Base-by-base conservation (phyloP, 83 land plant genomes). In the Thuja plicata region DNA sequence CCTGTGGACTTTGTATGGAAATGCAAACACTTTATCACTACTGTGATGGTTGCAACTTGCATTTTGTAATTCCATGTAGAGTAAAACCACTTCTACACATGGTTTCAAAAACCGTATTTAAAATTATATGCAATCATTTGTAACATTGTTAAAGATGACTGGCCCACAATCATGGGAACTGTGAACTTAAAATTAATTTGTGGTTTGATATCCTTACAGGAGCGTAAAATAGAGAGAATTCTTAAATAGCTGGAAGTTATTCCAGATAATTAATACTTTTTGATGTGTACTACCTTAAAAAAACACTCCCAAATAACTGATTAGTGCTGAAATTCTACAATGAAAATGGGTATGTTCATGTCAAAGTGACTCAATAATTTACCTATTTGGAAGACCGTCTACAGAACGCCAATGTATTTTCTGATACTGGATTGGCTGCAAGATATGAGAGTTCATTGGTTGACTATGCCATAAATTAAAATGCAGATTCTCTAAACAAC, bases 331-430 rank as follows among this genome's bases (percentile, higher is more conserved):
- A 13, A 79, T 17, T 38, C 38, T 40, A 79, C 8, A 0, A 79
- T 79, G 41, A 38, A 79, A 38, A 38, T 38, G 5, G 45, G 21
- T 40, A 38, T 79, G 19, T 79, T 79, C 24, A 34, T 38, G 24
- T 37, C 82, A 40, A 34, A 79, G 21, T 35, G 21, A 10, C 43
- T 66, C 85, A 57, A 2, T 11, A 66, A 24, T 40, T 52, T 90
- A 98, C 99, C 98, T 96, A 88, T 98, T 98, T 54, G 98, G 96
- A 86, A 97, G 96, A 76, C 99, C 99, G 66, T 97, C 99, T 77
- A 95, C 89, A 87, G 99, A 97, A 90, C 97, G 90, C 99, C 99
- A 98, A 71, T 98, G 99, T 40, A 98, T 98, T 90, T 98, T 98
- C 89, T 98, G 99, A 91, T 98, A 93, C 21, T 91, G 93, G 78